Evolutionary conservation across 768 basidiomycete species (phyloP).

Genomic region (Lentinula detonsa): DNA sequence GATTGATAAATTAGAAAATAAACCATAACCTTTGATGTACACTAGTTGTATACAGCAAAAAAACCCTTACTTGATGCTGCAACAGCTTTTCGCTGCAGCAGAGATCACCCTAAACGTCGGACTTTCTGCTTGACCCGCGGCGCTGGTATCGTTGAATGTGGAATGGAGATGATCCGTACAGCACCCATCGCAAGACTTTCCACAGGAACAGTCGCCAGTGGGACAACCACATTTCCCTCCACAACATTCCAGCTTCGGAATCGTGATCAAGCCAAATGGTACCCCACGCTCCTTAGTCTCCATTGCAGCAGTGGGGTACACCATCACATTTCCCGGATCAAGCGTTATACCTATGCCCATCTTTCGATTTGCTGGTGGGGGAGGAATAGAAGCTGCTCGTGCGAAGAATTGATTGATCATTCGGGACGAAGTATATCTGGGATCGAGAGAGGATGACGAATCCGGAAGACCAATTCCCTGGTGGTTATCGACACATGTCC

Average conservation of each 20-base stretch:
- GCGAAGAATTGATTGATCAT: slow-evolving; percentile 63
- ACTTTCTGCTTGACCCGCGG: not conserved
- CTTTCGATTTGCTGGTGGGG: slow-evolving; percentile 39
- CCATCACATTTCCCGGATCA: slow-evolving; percentile 47
- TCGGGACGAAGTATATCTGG: not conserved
- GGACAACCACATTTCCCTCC: slow-evolving; percentile 58
- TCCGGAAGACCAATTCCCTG: slow-evolving; percentile 38
- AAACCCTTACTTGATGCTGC: not conserved
- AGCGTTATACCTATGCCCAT: slow-evolving; percentile 29
- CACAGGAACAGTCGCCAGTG: slow-evolving; percentile 46
- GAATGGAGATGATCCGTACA: slow-evolving; percentile 29
- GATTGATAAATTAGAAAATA: not conserved
- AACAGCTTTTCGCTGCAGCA: not conserved
- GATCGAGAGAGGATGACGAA: slow-evolving; percentile 11
- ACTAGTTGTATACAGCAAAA: not conserved
- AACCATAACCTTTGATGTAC: not conserved
- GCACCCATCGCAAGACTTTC: slow-evolving; percentile 49
- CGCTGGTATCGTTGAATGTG: not conserved
- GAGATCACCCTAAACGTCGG: not conserved
- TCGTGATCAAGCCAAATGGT: slow-evolving; percentile 43
- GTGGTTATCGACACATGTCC: slow-evolving; percentile 54
- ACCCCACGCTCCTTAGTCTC: slow-evolving; percentile 31
- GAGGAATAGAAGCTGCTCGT: slow-evolving; percentile 64
- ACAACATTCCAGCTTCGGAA: slow-evolving; percentile 68
- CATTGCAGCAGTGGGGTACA: slow-evolving; percentile 33